These are phyloP conservation scores for Teunomyces aglyptinius DNA, from an alignment of 805 yeast species.

Conservation along the genomic window DNA sequence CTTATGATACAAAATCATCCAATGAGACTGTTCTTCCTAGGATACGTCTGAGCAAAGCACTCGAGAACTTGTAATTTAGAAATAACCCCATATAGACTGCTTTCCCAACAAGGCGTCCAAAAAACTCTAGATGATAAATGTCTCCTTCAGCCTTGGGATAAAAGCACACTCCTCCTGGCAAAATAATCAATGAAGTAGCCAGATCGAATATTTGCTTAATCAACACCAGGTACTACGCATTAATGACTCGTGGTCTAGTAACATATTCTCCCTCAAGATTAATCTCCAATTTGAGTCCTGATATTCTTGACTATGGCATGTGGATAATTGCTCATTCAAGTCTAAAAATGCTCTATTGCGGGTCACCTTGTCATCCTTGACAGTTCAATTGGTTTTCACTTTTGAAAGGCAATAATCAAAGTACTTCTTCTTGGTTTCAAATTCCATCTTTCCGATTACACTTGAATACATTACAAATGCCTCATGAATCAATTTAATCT, in stretches of 20 bases:
- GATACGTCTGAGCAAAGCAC: slow-evolving; percentile 89
- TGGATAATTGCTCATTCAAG: slow-evolving; percentile 78
- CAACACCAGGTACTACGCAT: slow-evolving; percentile 96
- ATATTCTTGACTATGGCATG: slow-evolving; percentile 71
- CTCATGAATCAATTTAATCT: slow-evolving; percentile 92
- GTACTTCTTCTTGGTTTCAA: slow-evolving; percentile 87
- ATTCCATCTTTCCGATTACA: slow-evolving; percentile 86
- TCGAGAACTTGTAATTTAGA: slow-evolving; percentile 89
- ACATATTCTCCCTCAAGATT: slow-evolving; percentile 92
- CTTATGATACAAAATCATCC: slow-evolving; percentile 94
- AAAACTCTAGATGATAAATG: slow-evolving; percentile 89
- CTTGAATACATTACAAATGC: slow-evolving; percentile 91
- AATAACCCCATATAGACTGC: slow-evolving; percentile 84
- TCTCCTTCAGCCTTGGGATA: slow-evolving; percentile 94
- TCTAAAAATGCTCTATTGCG: slow-evolving; percentile 92
- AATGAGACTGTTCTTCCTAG: slow-evolving; percentile 71
- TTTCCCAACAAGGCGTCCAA: slow-evolving; percentile 91
- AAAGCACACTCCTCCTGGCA: slow-evolving; percentile 88
- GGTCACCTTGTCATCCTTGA: slow-evolving; percentile 63
- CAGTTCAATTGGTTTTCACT: slow-evolving; percentile 40
- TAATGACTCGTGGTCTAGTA: slow-evolving; percentile 83
- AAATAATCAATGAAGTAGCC: slow-evolving; percentile 84
- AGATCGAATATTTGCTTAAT: slow-evolving; percentile 95
- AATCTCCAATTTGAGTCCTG: slow-evolving; percentile 68
- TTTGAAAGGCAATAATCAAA: slow-evolving; percentile 62